Conservation (phyloP, 805 yeast genomes). For the Torulaspora microellipsoides region DNA sequence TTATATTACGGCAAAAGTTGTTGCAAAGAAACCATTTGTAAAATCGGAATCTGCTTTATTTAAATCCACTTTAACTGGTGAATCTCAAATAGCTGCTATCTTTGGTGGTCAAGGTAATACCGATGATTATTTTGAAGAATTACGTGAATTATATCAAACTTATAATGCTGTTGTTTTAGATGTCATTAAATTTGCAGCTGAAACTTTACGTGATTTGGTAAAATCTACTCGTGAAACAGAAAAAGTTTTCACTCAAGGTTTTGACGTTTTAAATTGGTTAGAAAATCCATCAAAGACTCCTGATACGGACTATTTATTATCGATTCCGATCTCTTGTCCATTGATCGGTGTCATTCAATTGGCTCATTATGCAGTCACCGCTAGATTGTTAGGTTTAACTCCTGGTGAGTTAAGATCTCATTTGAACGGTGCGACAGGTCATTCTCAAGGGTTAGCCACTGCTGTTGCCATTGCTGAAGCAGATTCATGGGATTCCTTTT, state of each 20-base stretch:
- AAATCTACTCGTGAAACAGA: constrained; percentile 66
- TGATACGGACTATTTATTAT: constrained; percentile 76
- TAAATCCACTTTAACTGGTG: constrained; percentile 51
- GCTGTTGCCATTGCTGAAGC: constrained; percentile 85
- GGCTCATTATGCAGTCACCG: constrained; percentile 86
- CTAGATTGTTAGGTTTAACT: constrained; percentile 74
- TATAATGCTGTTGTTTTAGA: constrained; percentile 73
- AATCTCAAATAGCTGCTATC: constrained; percentile 70
- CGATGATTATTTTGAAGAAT: constrained; percentile 95
- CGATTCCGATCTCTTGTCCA: constrained; percentile 96
- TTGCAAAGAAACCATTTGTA: constrained; percentile 46
- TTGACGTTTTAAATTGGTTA: constrained; percentile 85
- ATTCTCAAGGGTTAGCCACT: constrained; percentile 87
- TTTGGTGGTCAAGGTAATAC: constrained; percentile 99
- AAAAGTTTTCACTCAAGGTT: constrained; percentile 89
- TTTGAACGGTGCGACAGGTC: constrained; percentile 78
- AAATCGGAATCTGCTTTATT: constrained; percentile 57
- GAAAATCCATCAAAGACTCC: constrained; percentile 82
- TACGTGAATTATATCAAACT: constrained; percentile 73
- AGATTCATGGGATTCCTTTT: constrained; percentile 81
- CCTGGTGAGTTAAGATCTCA: constrained; percentile 81
- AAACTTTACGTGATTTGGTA: constrained; percentile 61
- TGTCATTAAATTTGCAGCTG: constrained; percentile 65
- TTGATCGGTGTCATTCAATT: constrained; percentile 93
- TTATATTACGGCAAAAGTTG: constrained; percentile 61